Evolutionary conservation across 1,139 yeast species (phyloP), one percentile per base, ranked within the genome.

Genomic region (Lodderomyces oxycetoniae): DNA sequence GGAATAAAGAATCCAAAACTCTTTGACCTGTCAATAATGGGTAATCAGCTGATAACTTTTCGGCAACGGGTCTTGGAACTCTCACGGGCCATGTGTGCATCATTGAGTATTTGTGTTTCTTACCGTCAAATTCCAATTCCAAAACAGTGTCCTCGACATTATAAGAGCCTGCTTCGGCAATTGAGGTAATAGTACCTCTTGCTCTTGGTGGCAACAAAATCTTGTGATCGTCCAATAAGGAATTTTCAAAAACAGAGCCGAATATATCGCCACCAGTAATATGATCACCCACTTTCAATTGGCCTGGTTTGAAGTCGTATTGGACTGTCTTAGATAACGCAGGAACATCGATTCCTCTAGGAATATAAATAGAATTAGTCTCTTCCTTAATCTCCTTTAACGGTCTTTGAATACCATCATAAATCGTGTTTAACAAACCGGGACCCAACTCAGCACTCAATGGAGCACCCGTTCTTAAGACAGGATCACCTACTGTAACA

Each of bases 61-160:
- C 94, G 36, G 96, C 84, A 34, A 89, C 97, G 13, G 99, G 98
- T 68, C 99, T 84, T 51, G 98, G 97, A 31, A 88, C 95, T 74
- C 99, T 88, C 42, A 91, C 98, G 19, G 99, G 98, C 99, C 99
- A 91, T 29, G 96, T 82, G 63, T 91, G 98, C 83, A 79, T 87
- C 96, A 93, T 88, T 34, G 94, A 74, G 69, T 86, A 89, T 33
- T 76, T 72, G 48, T 72, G 74, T 51, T 75, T 85, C 57, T 79
- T 77, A 47, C 96, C 97, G 45, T 88, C 91, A 53, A 89, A 91
- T 63, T 93, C 98, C 43, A 91, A 85, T 66, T 93, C 98, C 50
- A 91, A 68, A 37, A 91, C 71, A 34, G 86, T 77, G 52, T 89
- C 96, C 46, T 85, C 95, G 39, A 91, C 87, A 35, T 81, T 79